Conservation (phyloP, 129 eudicot genomes). For the Helichrysum umbraculigerum region DNA sequence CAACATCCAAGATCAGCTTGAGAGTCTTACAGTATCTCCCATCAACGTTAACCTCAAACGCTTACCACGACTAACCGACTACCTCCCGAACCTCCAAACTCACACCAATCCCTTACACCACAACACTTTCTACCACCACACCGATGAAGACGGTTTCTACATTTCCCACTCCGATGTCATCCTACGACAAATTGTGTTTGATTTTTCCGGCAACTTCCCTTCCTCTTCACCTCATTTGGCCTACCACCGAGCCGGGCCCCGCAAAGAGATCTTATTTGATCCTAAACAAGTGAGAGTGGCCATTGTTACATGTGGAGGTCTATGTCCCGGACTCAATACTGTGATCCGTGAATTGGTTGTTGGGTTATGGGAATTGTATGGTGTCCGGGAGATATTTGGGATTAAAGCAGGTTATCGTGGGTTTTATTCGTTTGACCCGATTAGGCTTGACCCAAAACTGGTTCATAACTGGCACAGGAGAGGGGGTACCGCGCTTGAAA, state of each 20-base stretch:
- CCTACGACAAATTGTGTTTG: constrained; percentile 57
- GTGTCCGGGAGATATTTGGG: constrained; percentile 63
- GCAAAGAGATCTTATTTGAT: constrained; percentile 44
- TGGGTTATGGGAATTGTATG: constrained; percentile 77
- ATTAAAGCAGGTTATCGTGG: constrained; percentile 71
- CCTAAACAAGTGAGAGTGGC: constrained; percentile 54
- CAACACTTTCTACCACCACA: constrained; percentile 54
- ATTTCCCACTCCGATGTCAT: constrained; percentile 53
- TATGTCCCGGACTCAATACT: constrained; percentile 81
- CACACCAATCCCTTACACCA: constrained; percentile 51
- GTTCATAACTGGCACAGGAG: constrained; percentile 69
- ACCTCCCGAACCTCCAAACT: constrained; percentile 37
- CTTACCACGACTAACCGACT: constrained; percentile 43
- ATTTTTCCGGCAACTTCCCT: constrained; percentile 40
- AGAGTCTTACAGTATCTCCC: constrained; percentile 33
- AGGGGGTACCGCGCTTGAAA: constrained; percentile 73
- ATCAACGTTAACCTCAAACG: constrained; percentile 35
- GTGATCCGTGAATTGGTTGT: constrained; percentile 83
- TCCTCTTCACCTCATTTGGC: constrained; percentile 46
- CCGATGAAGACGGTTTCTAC: constrained; percentile 48
- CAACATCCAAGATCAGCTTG: constrained; percentile 19
- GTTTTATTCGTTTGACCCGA: constrained; percentile 51
- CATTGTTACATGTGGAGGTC: constrained; percentile 84
- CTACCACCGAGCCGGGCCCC: constrained; percentile 79
- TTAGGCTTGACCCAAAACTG: constrained; percentile 57